These are phyloP conservation scores for Durotheca rogersii DNA, from an alignment of 495 filamentous ascomycete species.

Conservation along the genomic window DNA sequence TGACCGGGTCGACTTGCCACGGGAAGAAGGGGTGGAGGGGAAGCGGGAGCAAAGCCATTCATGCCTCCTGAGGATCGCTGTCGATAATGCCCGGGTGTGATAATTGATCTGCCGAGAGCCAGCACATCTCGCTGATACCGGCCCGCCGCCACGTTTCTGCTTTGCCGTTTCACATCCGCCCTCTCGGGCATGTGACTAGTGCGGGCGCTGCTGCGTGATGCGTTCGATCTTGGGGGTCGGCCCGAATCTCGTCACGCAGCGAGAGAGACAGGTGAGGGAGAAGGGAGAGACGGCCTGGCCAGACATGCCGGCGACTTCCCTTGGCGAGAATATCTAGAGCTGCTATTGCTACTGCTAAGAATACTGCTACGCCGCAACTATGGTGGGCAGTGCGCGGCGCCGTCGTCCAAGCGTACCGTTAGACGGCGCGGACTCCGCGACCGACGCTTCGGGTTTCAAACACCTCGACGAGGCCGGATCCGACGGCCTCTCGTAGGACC, in stretches of 20 bases:
- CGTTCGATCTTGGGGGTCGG: no score
- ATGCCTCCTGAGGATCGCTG: constrained; percentile 5
- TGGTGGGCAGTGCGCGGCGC: not conserved
- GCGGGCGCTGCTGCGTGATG: no score
- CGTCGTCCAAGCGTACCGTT: not conserved
- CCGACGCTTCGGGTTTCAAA: constrained; percentile 87
- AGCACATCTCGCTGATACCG: constrained; percentile 27
- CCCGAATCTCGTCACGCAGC: no score
- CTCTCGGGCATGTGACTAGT: constrained; percentile 10
- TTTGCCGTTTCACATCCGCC: constrained; percentile 16
- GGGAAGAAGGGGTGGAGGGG: no score
- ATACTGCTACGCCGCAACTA: no score
- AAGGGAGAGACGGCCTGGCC: no score
- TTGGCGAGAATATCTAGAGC: no score
- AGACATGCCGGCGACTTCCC: no score
- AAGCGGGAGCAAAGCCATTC: no score
- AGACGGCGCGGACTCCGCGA: constrained; percentile 57
- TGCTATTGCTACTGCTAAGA: no score
- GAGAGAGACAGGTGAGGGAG: no score
- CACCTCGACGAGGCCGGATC: constrained; percentile 74
- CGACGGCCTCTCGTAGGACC: constrained; percentile 75
- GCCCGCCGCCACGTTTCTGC: constrained; percentile 13
- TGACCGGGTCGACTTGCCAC: not conserved
- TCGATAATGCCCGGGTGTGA: constrained; percentile 6
- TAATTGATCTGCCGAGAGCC: constrained; percentile 21